phyloP scores from a whole-genome alignment of 2,329 filamentous ascomycete genomes.

The Metarhizium robertsii region DNA sequence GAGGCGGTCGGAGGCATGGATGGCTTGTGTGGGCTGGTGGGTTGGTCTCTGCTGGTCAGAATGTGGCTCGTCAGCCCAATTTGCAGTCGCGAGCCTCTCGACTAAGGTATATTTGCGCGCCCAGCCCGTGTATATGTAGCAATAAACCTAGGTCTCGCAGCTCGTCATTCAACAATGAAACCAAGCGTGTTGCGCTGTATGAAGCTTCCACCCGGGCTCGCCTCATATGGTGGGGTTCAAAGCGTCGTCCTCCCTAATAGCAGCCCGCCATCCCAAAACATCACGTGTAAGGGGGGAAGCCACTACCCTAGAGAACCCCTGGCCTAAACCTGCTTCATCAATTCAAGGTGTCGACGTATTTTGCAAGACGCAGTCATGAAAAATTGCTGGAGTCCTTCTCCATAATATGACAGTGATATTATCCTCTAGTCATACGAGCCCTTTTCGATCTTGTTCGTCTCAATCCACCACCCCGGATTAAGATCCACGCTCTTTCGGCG shows the following conservation, averaged over 20 bases:
- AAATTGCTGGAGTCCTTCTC: too few relatives aligned
- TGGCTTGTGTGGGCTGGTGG: neutral
- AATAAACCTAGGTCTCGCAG: neutral
- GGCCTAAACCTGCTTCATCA: too few relatives aligned
- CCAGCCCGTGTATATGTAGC: neutral
- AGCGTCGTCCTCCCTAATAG: neutral
- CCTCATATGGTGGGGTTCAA: neutral
- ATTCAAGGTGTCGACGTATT: too few relatives aligned
- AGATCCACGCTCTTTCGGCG: too few relatives aligned
- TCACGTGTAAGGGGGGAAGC: neutral
- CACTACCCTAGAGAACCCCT: neutral
- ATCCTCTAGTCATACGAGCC: too few relatives aligned
- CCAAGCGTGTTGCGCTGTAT: neutral
- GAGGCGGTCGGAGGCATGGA: constrained; percentile 5
- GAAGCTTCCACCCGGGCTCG: neutral
- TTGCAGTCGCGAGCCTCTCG: neutral
- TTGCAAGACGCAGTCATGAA: too few relatives aligned
- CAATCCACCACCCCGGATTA: too few relatives aligned
- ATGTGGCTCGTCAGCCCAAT: neutral
- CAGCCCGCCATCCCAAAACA: neutral
- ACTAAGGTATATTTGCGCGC: neutral
- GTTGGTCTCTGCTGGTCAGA: neutral
- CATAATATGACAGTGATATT: too few relatives aligned
- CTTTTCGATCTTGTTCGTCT: too few relatives aligned
- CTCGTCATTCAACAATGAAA: neutral